Evolutionary conservation across 2,329 filamentous ascomycete species (phyloP), one percentile per base, ranked within the genome.

Genomic region (Ilyonectria destructans): DNA sequence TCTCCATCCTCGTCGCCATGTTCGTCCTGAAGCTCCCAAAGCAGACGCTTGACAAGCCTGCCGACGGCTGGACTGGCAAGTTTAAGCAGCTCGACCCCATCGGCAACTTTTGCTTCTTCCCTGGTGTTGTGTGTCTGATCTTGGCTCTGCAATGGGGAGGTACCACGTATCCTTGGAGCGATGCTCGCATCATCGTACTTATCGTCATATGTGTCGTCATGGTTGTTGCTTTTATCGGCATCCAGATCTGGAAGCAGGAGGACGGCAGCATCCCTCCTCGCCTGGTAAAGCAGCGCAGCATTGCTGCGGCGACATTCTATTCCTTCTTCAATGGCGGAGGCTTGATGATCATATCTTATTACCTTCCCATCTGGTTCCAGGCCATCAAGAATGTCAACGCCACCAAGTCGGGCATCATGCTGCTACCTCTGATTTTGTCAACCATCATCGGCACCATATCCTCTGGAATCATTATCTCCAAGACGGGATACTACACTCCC

Each of bases 61-160:
- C 68, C 17, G 60, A 65, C 3, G 65, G 74, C 6, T 74, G 73
- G 67, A 61, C 54, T 21, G 68, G 76, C 1, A 68, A 71, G 7
- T 48, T 78, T 46, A 67, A 69, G 62, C 71, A 77, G 35, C 66
- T 79, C 0, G 79, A 80, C 46, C 73, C 75, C 8, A 64, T 79
- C 2, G 80, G 80, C 5, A 76, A 75, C 6, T 57, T 71, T 4
- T 66, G 80, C 4, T 79, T 81, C n/a, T 72, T 79, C 68, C 78
- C 78, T 0, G 73, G 82, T 8, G 79, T 86, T 4, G 75, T 86
- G 17, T 87, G 83, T 67, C 79, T 87, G 15, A 72, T 87, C 0
- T 77, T 88, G 0, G 85, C 85, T n/a, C 76, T 88, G 6, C 84
- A 87, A 63, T 88, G 84, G 84, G 83, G 83, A 21, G 83, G 82